Conservation (phyloP, 2,329 filamentous ascomycete genomes). For the Aspergillus arachidicola region DNA sequence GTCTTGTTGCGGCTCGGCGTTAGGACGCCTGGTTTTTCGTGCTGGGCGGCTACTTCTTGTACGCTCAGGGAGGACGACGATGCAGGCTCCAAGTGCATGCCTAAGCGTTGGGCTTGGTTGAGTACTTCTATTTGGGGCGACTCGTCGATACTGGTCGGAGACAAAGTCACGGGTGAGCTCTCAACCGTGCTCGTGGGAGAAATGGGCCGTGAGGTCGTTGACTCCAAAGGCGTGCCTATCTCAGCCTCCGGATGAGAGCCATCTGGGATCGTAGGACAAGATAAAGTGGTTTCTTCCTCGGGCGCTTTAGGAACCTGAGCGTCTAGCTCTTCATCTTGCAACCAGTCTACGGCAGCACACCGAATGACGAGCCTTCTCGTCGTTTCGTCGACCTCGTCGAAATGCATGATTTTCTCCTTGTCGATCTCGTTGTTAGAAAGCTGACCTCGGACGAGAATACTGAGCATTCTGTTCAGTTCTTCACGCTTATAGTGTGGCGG, state of each 20-base stretch:
- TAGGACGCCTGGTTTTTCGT: conserved; percentile 79
- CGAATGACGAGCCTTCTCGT: conserved; percentile 51
- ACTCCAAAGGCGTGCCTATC: conserved; percentile 29
- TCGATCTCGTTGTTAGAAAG: conserved; percentile 61
- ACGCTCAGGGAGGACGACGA: conserved; percentile 76
- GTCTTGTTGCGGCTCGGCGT: conserved; percentile 68
- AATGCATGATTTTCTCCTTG: conserved; percentile 50
- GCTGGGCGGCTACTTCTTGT: conserved; percentile 75
- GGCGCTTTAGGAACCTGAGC: conserved; percentile 15
- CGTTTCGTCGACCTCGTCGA: conserved; percentile 54
- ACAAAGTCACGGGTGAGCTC: conserved; percentile 52
- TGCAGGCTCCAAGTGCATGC: conserved; percentile 70
- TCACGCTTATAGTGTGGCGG: conserved; percentile 90
- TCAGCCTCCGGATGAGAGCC: conserved; percentile 17
- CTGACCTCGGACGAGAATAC: conserved; percentile 70
- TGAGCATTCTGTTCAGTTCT: conserved; percentile 76
- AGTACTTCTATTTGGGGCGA: background rate
- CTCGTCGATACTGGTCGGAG: conserved; percentile 28
- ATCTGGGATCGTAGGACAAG: conserved; percentile 7
- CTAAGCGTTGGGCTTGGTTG: conserved; percentile 49
- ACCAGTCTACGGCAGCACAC: conserved; percentile 51
- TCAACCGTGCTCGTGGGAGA: conserved; percentile 31
- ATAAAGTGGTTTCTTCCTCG: background rate
- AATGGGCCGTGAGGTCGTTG: conserved; percentile 39
- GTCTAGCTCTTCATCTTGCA: conserved; percentile 36